Conservation (phyloP, 2,329 filamentous ascomycete genomes). For the Stemphylium lycopersici region DNA sequence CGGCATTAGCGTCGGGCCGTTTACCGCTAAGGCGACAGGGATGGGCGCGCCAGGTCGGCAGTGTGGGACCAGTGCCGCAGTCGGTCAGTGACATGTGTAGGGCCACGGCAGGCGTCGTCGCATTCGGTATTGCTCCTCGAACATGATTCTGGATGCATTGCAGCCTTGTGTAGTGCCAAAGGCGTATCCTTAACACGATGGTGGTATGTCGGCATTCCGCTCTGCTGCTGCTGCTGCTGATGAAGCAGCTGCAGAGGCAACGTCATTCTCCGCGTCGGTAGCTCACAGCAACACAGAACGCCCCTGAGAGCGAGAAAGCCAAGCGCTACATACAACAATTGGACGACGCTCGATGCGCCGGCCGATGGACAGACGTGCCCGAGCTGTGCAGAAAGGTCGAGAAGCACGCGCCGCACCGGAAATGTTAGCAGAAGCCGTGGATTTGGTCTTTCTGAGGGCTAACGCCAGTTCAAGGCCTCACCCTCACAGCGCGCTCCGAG, state of each 20-base stretch:
- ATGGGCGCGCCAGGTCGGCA: conserved; percentile 21
- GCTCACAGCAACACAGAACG: conserved; percentile 47
- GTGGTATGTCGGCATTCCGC: conserved; percentile 38
- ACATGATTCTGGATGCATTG: conserved; percentile 36
- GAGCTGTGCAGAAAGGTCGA: conserved; percentile 91
- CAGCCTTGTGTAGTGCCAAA: conserved; percentile 34
- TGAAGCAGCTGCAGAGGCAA: conserved; percentile 19
- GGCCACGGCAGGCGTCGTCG: conserved; percentile 28
- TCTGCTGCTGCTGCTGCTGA: too few relatives aligned
- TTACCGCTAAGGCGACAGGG: conserved; percentile 30
- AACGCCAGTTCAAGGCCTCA: conserved; percentile 49
- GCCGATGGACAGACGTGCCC: conserved; percentile 82
- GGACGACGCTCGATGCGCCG: conserved; percentile 85
- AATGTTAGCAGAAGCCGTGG: conserved; percentile 66
- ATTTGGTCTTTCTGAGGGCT: conserved; percentile 16
- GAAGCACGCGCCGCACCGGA: conserved; percentile 86
- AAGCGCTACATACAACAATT: conserved; percentile 80
- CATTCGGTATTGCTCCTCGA: conserved; percentile 33
- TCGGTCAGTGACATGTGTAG: conserved; percentile 29
- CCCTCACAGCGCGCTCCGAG: conserved; percentile 55
- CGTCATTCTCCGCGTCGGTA: conserved; percentile 37
- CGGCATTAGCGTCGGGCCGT: conserved; percentile 29
- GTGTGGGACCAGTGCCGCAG: conserved; percentile 20
- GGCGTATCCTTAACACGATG: conserved; percentile 41
- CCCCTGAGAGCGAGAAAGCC: conserved; percentile 72